These are phyloP conservation scores for Colletotrichum agaves DNA, from an alignment of 2,329 filamentous ascomycete species.

Conservation along the genomic window DNA sequence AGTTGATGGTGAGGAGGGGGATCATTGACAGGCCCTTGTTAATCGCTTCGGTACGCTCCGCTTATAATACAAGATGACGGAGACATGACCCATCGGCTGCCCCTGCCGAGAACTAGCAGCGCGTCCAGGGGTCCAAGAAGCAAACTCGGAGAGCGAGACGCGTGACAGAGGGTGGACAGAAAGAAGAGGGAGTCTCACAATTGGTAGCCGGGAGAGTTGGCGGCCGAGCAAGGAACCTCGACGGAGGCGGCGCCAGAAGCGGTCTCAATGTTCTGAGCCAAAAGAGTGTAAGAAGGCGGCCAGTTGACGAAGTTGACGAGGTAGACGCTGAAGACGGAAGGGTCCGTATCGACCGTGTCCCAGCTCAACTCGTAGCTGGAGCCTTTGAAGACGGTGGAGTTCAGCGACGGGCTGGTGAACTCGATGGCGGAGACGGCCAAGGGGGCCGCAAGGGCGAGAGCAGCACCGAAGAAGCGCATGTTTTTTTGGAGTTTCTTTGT, in stretches of 20 bases:
- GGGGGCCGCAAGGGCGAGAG: conserved; percentile 45
- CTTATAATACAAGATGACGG: conserved; percentile 16
- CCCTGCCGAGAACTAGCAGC: neutral
- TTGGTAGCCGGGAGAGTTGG: conserved; percentile 52
- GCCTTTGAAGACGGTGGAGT: conserved; percentile 51
- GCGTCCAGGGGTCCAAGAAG: conserved; percentile 6
- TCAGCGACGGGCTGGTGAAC: conserved; percentile 46
- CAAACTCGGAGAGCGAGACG: neutral
- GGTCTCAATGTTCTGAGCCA: conserved; percentile 50
- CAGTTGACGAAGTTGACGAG: conserved; percentile 58
- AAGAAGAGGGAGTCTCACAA: conserved; percentile 40
- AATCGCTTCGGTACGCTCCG: neutral
- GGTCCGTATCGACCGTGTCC: conserved; percentile 54
- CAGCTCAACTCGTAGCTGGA: conserved; percentile 48
- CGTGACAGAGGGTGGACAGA: conserved; percentile 27
- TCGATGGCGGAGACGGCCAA: conserved; percentile 45
- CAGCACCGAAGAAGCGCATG: conserved; percentile 44
- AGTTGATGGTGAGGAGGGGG: no score
- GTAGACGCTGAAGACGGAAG: conserved; percentile 51
- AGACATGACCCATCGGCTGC: conserved; percentile 1
- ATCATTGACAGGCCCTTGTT: neutral
- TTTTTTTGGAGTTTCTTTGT: conserved; percentile 15
- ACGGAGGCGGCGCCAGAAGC: conserved; percentile 46
- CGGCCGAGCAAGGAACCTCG: conserved; percentile 50
- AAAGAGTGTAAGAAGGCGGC: conserved; percentile 52